Evolutionary conservation across 108 stramenopile genomes (phyloP), one percentile per base, ranked within the genome.

Genomic region (Cyclotella distinguenda): DNA sequence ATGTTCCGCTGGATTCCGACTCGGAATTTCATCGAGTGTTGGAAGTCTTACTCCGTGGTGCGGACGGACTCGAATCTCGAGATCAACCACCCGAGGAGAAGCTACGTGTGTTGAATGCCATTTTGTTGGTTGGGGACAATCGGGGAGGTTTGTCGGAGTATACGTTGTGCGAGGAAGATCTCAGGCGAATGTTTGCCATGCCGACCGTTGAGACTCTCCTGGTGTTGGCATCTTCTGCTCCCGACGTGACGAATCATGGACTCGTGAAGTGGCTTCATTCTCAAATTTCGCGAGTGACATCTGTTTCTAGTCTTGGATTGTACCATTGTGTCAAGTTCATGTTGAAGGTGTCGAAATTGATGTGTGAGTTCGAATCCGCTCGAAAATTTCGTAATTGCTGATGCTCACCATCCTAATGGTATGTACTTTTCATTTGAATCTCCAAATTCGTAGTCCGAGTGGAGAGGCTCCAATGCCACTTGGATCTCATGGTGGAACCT

Each of bases 331-430:
- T 66, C 0, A 53, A 66, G 48, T 35, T 72, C 4, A 35, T 71
- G 52, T 28, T 68, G 27, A 51, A 52, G 18, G 45, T 72, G 18
- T 78, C 66, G 42, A 74, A 68, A 16, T 59, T 79, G 46, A 63
- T 64, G 12, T 39, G 40, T 42, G 16, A 42, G 40, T 42, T 42
- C 2, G 4, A 42, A 16, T 16, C 40, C 40, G 13, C 40, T n/a
- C n/a, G n/a, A n/a, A 42, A 16, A 42, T 16, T 16, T 42, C 5
- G 5, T 16, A 16, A 42, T 42, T 2, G 2, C 40, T 42, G 5
- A 16, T 42, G n/a, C n/a, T n/a, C n/a, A n/a, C n/a, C n/a, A n/a
- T 42, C 5, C 13, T 42, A 13, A 42, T 42, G 40, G 40, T 16
- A 42, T 42, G 13, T 2, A 42, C 40, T 16, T 2, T 42, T 16